Percentiles rank a stretch among this genome's conserved stretches.
Evolutionary conservation across 441 rosid species (phyloP).

Genomic region (Pelargonium cotyledonis): DNA sequence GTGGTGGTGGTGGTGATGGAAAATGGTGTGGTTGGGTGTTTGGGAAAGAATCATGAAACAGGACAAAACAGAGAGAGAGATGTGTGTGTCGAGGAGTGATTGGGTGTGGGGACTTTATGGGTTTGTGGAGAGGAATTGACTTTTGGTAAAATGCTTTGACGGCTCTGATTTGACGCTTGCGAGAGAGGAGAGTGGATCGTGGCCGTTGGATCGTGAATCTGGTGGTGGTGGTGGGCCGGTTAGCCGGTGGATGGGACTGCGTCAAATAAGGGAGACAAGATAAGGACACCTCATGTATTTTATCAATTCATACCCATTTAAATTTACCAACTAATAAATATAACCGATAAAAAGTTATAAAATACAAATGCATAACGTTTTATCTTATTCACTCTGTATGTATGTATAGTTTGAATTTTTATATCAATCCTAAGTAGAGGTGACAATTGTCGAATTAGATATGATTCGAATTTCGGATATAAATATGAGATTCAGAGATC

Average conservation of each 20-base stretch:
- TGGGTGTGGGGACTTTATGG: slow-evolving; percentile 7
- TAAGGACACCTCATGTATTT: not conserved
- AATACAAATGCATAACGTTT: no score
- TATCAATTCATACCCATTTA: no score
- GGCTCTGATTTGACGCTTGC: not conserved
- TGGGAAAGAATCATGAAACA: not conserved
- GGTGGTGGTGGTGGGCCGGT: slow-evolving; percentile 11
- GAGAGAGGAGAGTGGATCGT: not conserved
- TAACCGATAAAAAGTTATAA: no score
- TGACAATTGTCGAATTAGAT: no score
- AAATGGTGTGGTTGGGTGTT: not conserved
- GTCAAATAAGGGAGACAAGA: not conserved
- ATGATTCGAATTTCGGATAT: no score
- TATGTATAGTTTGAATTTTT: no score
- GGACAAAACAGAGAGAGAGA: not conserved
- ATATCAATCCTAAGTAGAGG: no score
- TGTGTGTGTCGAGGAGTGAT: slow-evolving; percentile 1
- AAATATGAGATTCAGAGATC: no score
- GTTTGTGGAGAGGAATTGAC: slow-evolving; percentile 6
- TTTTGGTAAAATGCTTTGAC: not conserved
- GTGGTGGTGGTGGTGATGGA: not conserved
- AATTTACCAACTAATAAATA: no score
- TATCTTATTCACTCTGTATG: no score
- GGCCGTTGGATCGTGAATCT: slow-evolving; percentile 13
- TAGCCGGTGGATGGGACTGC: slow-evolving; percentile 9